Evolutionary conservation across 1,284 basidiomycete genomes (phyloP), one percentile per base, ranked within the genome.

Genomic region (Entoloma clypeatum): DNA sequence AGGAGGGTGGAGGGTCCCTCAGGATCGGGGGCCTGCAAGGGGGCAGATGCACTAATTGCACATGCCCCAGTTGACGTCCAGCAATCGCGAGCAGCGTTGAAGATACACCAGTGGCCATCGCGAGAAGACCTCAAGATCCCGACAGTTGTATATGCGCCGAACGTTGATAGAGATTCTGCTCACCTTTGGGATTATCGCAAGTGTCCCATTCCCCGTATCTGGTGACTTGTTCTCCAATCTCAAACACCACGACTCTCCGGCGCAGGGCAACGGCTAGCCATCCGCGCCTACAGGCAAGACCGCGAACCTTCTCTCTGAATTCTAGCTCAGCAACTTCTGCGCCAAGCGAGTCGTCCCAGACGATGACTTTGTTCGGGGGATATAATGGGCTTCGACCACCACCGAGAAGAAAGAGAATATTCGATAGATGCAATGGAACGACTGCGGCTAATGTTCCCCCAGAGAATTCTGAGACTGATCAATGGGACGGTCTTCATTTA

Each of bases 361-460:
- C 63, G 42, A 96, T 75, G 33, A 93, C 88, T 68, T 96, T 97
- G 69, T 97, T 97, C 18, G 89, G 90, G 19, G 93, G 84, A 63
- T 92, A 97, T 5, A 90, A 73, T n/a, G 93, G 93, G 57, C 86
- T 86, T 36, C 81, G 72, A 21, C 92, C 92, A 35, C 93, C 93
- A 34, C 93, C 93, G 49, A 95, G 75, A 27, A 97, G 79, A 59
- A 93, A 92, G 32, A 96, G 68, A 22, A 97, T 68, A 44, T 92
- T 92, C 3, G 91, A 86, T 16, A 81, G 74, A 53, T 93, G 90
- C 39, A 92, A 67, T 1, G 91, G 89, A 3, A 90, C 72, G 2
- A 82, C 89, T 28, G 80, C 71, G 11, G 82, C 71, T 3, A 97
- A 72, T 1, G 90, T 92, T 10, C 90, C 90, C 32, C 81, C 82